These are phyloP conservation scores for Xanthoconium purpureum DNA, from an alignment of 768 basidiomycete genomes.

Conservation along the genomic window DNA sequence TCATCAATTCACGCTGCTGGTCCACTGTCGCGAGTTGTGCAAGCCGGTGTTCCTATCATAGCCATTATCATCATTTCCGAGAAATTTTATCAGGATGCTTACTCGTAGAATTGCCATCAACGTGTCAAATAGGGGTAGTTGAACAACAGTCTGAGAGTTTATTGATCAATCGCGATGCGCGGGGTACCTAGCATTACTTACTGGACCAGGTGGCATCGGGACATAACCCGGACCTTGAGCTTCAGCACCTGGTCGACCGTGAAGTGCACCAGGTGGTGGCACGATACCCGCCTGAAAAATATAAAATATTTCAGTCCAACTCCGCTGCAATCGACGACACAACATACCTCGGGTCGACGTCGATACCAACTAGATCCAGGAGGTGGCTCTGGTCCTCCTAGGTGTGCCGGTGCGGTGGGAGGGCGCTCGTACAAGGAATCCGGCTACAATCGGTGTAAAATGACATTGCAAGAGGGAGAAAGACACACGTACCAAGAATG, in stretches of 20 bases:
- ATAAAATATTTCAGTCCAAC: not conserved
- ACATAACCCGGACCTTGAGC: conserved; percentile 34
- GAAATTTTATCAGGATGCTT: conserved; percentile 18
- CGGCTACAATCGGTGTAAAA: conserved; percentile 19
- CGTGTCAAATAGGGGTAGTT: conserved; percentile 65
- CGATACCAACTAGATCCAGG: conserved; percentile 28
- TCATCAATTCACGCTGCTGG: conserved; percentile 76
- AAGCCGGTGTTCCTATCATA: conserved; percentile 64
- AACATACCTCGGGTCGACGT: conserved; percentile 18
- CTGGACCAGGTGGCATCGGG: conserved; percentile 52
- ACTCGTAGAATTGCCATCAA: conserved; percentile 69
- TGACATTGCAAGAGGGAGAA: not conserved
- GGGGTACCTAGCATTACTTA: conserved; percentile 31
- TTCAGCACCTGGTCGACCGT: conserved; percentile 22
- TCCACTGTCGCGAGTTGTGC: conserved; percentile 73
- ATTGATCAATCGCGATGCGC: not conserved
- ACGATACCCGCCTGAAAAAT: conserved; percentile 17
- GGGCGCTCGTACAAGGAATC: conserved; percentile 22
- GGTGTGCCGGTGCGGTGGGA: conserved; percentile 22
- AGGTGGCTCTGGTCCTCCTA: conserved; percentile 16
- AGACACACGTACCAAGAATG: conserved; percentile 17
- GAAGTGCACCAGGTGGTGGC: conserved; percentile 29
- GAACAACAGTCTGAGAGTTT: conserved; percentile 50
- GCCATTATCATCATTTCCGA: conserved; percentile 7
- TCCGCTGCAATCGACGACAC: not conserved